Base-by-base conservation (phyloP, 495 filamentous ascomycete species). In the Aspergillus carlsbadensis region DNA sequence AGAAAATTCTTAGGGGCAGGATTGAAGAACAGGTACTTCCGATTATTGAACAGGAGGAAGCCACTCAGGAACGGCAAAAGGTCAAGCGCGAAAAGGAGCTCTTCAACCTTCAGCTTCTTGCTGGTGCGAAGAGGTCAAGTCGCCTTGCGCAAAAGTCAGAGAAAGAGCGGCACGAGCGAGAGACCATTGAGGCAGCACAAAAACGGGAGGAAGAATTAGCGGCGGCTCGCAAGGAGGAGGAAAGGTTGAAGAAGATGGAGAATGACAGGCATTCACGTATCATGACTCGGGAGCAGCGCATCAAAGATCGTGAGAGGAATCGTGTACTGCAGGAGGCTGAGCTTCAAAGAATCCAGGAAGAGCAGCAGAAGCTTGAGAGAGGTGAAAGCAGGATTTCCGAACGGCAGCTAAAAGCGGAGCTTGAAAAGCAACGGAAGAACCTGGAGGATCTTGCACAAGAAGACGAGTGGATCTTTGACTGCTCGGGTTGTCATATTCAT, bases 401-500 rank as follows among this genome's bases (percentile, higher is more conserved):
- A 57, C 84, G 92, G 24, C 85, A 91, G 61, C 77, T 90, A 39
- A 85, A 88, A 63, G 84, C 84, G 5, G 87, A 93, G 64, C 85
- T 92, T 56, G 89, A 91, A 55, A 85, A 80, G 68, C 87, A 84
- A 35, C 84, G 87, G 68, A 85, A 76, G 71, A 87, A 85, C 33
- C 70, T 96, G 33, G 81, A 87, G 46, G 83, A 89, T 46, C 75
- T 95, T 15, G 79, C 81, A 2, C 83, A 92, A 63, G 87, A 93
- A 45, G 90, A 91, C 11, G 84, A 93, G 48, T 97, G 94, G 94
- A 80, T 91, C 29, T 98, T 98, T 65, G 94, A 98, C 65, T 98
- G 94, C 70, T 78, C 83, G 22, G 81, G 87, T 13, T 98, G 94
- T 70, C 91, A 91, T 22, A 81, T 88, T 24, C 86, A 96, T 69